A percentile compares a stretch with the other conserved stretches of the same genome.
phyloP scores from a whole-genome alignment of 1,139 yeast species.

The Meyerozyma sp. region DNA sequence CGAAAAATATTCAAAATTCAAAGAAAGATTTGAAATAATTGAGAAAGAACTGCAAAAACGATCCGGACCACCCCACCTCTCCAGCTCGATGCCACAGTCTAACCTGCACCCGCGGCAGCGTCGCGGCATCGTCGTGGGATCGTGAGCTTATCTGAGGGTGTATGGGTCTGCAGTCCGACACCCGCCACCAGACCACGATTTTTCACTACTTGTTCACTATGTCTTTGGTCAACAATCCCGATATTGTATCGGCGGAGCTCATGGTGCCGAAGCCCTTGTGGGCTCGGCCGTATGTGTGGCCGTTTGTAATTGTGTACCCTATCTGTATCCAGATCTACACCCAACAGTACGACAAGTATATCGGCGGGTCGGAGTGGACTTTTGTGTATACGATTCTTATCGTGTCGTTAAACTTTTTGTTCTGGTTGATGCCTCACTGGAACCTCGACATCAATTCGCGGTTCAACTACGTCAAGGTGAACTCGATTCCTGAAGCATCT shows the following conservation, averaged over 20 bases:
- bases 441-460: slow-evolving; percentile 62
- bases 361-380: slow-evolving; percentile 82
- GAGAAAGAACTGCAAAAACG: not conserved
- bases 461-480: slow-evolving; percentile 64
- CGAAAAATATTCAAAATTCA: not conserved
- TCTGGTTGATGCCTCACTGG: slow-evolving; percentile 97
- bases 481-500: slow-evolving; percentile 54
- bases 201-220: slow-evolving; percentile 11
- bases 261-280: slow-evolving; percentile 62
- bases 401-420: slow-evolving; percentile 64
- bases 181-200: not conserved
- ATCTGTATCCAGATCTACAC: slow-evolving; percentile 61
- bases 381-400: slow-evolving; percentile 78
- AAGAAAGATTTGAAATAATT: not conserved
- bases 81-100: no score
- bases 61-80: no score
- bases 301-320: slow-evolving; percentile 79
- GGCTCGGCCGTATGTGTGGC: slow-evolving; percentile 77
- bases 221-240: slow-evolving; percentile 50
- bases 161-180: not conserved
- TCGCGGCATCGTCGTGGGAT: no score
- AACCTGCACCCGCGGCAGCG: no score
- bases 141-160: not conserved
- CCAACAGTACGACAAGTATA: slow-evolving; percentile 70
- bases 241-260: slow-evolving; percentile 61